Conservation (phyloP, 345 rosid species). For the Physaria fendleri region DNA sequence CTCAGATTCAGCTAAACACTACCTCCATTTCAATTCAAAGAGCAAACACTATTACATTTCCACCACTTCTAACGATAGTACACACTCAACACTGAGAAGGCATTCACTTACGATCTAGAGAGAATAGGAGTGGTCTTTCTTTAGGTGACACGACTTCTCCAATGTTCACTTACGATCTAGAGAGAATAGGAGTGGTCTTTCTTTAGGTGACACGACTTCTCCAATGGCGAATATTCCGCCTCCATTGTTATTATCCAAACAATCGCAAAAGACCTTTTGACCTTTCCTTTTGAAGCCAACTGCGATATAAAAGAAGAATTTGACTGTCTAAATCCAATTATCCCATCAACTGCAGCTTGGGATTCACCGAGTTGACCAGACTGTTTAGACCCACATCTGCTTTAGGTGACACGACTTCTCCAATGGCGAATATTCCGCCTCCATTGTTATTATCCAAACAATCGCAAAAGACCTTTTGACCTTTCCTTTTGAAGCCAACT, state of each 20-base stretch:
- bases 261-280: slow-evolving; percentile 69
- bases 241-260: slow-evolving; percentile 66
- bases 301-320: slow-evolving; percentile 76
- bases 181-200: too few relatives aligned
- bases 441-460: slow-evolving; percentile 72
- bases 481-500: slow-evolving; percentile 61
- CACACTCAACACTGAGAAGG: too few relatives aligned
- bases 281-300: slow-evolving; percentile 63
- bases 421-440: slow-evolving; percentile 88
- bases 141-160: too few relatives aligned
- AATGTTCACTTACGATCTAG: too few relatives aligned
- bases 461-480: slow-evolving; percentile 67
- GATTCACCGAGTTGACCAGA: slow-evolving; percentile 72
- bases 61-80: neutral
- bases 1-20: neutral
- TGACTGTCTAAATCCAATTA: slow-evolving; percentile 84
- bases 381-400: slow-evolving; percentile 79
- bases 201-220: slow-evolving; percentile 68
- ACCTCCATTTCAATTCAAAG: neutral
- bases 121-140: slow-evolving; percentile 79
- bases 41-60: neutral
- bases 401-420: slow-evolving; percentile 71
- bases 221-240: slow-evolving; percentile 94
- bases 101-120: slow-evolving; percentile 55
- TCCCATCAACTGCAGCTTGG: slow-evolving; percentile 74